Percentiles rank a stretch among this genome's conserved stretches.
These are phyloP conservation scores for Beverwykella pulmonaria DNA, from an alignment of 495 filamentous ascomycete species.

Conservation along the genomic window DNA sequence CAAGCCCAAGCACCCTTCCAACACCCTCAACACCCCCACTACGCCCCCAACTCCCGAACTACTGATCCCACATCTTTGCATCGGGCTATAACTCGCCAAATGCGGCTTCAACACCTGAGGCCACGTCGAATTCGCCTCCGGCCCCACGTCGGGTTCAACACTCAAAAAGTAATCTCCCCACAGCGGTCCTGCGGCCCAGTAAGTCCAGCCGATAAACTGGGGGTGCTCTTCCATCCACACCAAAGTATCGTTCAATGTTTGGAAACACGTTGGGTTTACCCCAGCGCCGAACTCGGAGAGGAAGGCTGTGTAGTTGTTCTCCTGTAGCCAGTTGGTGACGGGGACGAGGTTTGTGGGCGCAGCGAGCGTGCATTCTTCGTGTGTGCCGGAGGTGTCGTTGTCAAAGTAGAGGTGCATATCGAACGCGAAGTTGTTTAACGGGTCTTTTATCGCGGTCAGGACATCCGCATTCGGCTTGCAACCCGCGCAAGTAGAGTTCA, in stretches of 20 bases:
- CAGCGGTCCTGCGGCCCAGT: constrained; percentile 40
- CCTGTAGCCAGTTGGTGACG: constrained; percentile 35
- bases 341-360: constrained; percentile 33
- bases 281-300: constrained; percentile 39
- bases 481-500: constrained; percentile 24
- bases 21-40: constrained; percentile 11
- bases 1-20: constrained; percentile 34
- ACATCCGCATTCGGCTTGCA: constrained; percentile 32
- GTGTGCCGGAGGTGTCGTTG: constrained; percentile 38
- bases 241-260: constrained; percentile 27
- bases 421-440: constrained; percentile 38
- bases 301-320: constrained; percentile 39
- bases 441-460: constrained; percentile 34
- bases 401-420: constrained; percentile 44
- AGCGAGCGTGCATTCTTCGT: constrained; percentile 30
- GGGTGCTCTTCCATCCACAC: constrained; percentile 25
- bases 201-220: constrained; percentile 39
- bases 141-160: constrained; percentile 19
- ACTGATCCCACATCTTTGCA: constrained; percentile 32
- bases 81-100: constrained; percentile 15
- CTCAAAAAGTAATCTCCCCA: constrained; percentile 38
- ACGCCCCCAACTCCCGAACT: constrained; percentile 1
- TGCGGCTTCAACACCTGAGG: constrained; percentile 22
- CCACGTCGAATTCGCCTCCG: constrained; percentile 22
- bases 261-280: constrained; percentile 27